Evolutionary conservation across 192 early-diverging fungal species (phyloP).

Genomic region (Coemansia sp.): DNA sequence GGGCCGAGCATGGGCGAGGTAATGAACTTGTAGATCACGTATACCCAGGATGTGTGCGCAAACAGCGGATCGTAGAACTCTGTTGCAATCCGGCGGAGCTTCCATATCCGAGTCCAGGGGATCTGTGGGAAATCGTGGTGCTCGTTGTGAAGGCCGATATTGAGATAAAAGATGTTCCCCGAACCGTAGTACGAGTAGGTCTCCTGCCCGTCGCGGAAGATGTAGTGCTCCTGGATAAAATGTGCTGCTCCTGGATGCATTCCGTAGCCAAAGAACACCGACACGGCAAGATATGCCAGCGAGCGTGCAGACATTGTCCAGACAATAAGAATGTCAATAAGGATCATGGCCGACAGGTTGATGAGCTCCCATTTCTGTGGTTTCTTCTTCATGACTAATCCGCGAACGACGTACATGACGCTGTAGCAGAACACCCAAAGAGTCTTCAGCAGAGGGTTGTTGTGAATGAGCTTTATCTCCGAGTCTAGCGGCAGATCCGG

Average conservation of each 20-base stretch:
- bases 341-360: slow-evolving; percentile 62
- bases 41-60: slow-evolving; percentile 82
- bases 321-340: slow-evolving; percentile 56
- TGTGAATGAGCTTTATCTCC: slow-evolving; percentile 74
- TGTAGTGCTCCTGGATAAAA: slow-evolving; percentile 96
- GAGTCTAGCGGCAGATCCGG: slow-evolving; percentile 87
- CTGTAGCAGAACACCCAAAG: slow-evolving; percentile 82
- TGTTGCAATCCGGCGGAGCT: slow-evolving; percentile 70
- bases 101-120: slow-evolving; percentile 81
- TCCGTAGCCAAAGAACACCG: slow-evolving; percentile 79
- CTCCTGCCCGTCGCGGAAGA: slow-evolving; percentile 88
- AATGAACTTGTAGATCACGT: slow-evolving; percentile 79
- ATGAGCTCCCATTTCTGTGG: slow-evolving; percentile 71
- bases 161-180: slow-evolving; percentile 82
- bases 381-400: slow-evolving; percentile 57
- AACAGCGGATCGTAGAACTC: slow-evolving; percentile 88
- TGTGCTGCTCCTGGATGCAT: slow-evolving; percentile 92
- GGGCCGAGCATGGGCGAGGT: too few relatives aligned
- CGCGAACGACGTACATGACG: slow-evolving; percentile 77
- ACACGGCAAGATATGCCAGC: slow-evolving; percentile 63
- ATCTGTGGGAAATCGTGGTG: slow-evolving; percentile 93
- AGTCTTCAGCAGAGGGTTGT: slow-evolving; percentile 65
- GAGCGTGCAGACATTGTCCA: slow-evolving; percentile 59
- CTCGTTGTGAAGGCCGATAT: slow-evolving; percentile 97
- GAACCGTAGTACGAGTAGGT: slow-evolving; percentile 96